A percentile compares a stretch with the other conserved stretches of the same genome.
These are phyloP conservation scores for Sarocladium kiliense DNA, from an alignment of 2,329 filamentous ascomycete species.

Conservation along the genomic window DNA sequence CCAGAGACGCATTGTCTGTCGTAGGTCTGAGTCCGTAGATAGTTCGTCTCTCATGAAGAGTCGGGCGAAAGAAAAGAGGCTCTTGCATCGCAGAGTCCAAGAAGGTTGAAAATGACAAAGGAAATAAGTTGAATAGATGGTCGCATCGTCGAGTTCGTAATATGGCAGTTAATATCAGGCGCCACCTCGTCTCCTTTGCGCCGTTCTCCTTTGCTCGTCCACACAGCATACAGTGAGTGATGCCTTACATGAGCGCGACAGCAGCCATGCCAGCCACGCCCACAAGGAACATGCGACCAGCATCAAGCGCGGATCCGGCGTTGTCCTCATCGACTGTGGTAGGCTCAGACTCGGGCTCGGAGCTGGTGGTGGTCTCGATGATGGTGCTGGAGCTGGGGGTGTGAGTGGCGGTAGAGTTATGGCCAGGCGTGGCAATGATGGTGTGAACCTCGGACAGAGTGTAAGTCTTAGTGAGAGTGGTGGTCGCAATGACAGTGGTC, in stretches of 20 bases:
- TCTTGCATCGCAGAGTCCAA: constrained; percentile 3
- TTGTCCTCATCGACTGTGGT: constrained; percentile 30
- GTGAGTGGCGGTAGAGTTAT: constrained; percentile 17
- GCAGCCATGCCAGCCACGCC: constrained; percentile 45
- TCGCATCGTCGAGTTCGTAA: constrained; percentile 10
- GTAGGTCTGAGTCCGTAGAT: not conserved
- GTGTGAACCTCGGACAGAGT: constrained; percentile 44
- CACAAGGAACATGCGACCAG: constrained; percentile 40
- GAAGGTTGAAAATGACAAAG: constrained; percentile 3
- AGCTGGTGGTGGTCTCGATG: constrained; percentile 18
- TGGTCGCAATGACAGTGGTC: constrained; percentile 45
- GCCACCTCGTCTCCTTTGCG: not conserved
- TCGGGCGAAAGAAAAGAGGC: not conserved
- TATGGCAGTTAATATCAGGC: not conserved
- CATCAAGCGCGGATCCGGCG: constrained; percentile 39
- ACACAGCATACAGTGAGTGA: not conserved
- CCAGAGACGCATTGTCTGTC: not conserved
- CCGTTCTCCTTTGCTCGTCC: not conserved
- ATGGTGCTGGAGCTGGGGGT: constrained; percentile 17
- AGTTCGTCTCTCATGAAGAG: not conserved
- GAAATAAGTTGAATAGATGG: constrained; percentile 7
- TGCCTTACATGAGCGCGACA: constrained; percentile 44
- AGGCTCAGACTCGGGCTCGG: constrained; percentile 17
- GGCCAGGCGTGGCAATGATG: constrained; percentile 23
- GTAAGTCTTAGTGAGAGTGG: constrained; percentile 45